Conservation (phyloP, 108 stramenopile species). For the Cafeteria roenbergensis region DNA sequence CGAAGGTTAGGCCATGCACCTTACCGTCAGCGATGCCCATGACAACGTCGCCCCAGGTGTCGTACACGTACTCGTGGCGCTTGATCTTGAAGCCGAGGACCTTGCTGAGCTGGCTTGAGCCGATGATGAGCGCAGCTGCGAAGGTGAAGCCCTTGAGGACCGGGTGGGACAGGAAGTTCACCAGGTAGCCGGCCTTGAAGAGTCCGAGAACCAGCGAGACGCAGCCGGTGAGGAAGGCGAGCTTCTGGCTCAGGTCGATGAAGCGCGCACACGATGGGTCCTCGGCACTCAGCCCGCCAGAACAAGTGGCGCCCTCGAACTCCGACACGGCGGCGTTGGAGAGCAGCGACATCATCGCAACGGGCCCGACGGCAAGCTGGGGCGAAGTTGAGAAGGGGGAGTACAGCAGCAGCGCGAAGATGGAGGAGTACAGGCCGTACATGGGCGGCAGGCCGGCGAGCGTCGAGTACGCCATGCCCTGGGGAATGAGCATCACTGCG, state of each 20-base stretch:
- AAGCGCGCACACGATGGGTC: not conserved
- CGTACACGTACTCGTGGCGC: slow-evolving; percentile 23
- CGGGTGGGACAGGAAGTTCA: slow-evolving; percentile 62
- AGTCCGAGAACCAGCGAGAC: slow-evolving; percentile 31
- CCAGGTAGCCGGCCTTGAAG: slow-evolving; percentile 53
- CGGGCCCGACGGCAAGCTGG: slow-evolving; percentile 70
- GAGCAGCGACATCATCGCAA: slow-evolving; percentile 52
- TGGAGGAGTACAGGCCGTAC: slow-evolving; percentile 65
- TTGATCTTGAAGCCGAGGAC: slow-evolving; percentile 53
- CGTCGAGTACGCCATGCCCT: slow-evolving; percentile 69
- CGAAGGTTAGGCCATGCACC: slow-evolving; percentile 48
- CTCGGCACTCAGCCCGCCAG: not conserved
- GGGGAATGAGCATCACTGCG: slow-evolving; percentile 69
- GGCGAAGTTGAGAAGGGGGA: slow-evolving; percentile 57
- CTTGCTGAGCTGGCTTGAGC: slow-evolving; percentile 62
- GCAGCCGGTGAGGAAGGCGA: slow-evolving; percentile 47
- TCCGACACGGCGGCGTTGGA: slow-evolving; percentile 32
- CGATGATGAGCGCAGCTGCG: slow-evolving; percentile 67
- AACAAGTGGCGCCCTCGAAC: not conserved
- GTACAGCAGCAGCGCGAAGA: slow-evolving; percentile 61
- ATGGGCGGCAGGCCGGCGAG: slow-evolving; percentile 64
- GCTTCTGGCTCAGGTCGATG: slow-evolving; percentile 32
- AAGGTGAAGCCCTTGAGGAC: slow-evolving; percentile 70
- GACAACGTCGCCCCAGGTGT: slow-evolving; percentile 35
- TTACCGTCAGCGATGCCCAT: slow-evolving; percentile 13